These are phyloP conservation scores for Lasiodiplodia gonubiensis DNA, from an alignment of 2,329 filamentous ascomycete species.

Conservation along the genomic window DNA sequence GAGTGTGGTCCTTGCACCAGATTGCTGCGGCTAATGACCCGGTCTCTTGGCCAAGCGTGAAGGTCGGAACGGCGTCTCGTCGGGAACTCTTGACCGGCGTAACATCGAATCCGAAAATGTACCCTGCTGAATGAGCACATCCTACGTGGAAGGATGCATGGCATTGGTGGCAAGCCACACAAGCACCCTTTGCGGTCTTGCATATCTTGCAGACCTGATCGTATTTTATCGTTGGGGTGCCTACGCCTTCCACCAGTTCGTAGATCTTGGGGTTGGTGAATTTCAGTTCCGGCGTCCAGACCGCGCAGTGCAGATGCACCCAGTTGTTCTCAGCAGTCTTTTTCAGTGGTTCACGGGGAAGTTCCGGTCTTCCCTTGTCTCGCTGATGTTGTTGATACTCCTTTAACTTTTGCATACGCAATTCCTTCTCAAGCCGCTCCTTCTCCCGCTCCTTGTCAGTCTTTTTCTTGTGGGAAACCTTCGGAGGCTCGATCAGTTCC, in stretches of 20 bases:
- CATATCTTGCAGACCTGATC: conserved; percentile 84
- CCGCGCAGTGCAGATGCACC: conserved; percentile 92
- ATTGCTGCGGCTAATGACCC: conserved; percentile 84
- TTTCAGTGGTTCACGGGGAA: conserved; percentile 90
- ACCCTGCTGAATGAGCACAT: conserved; percentile 84
- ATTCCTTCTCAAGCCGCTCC: conserved; percentile 83
- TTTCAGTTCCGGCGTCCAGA: conserved; percentile 91
- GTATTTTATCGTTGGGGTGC: conserved; percentile 74
- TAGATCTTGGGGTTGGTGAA: conserved; percentile 85
- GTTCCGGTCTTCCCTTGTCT: conserved; percentile 78
- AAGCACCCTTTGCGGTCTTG: conserved; percentile 76
- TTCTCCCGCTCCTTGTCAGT: conserved; percentile 89
- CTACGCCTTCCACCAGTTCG: conserved; percentile 85
- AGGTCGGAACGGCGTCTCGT: conserved; percentile 78
- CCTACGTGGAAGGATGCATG: conserved; percentile 78
- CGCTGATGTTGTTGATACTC: conserved; percentile 83
- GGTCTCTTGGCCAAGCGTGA: conserved; percentile 76
- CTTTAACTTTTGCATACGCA: conserved; percentile 78
- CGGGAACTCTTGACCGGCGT: conserved; percentile 87
- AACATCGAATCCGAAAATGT: conserved; percentile 87
- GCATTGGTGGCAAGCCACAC: conserved; percentile 80
- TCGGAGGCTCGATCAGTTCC: conserved; percentile 83
- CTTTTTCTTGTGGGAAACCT: conserved; percentile 83
- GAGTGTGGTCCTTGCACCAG: conserved; percentile 89
- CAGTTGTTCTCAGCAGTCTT: conserved; percentile 96